A percentile compares a stretch with the other conserved stretches of the same genome.
Evolutionary conservation across 2,329 filamentous ascomycete genomes (phyloP).

Genomic region (Apiospora saccharicola): DNA sequence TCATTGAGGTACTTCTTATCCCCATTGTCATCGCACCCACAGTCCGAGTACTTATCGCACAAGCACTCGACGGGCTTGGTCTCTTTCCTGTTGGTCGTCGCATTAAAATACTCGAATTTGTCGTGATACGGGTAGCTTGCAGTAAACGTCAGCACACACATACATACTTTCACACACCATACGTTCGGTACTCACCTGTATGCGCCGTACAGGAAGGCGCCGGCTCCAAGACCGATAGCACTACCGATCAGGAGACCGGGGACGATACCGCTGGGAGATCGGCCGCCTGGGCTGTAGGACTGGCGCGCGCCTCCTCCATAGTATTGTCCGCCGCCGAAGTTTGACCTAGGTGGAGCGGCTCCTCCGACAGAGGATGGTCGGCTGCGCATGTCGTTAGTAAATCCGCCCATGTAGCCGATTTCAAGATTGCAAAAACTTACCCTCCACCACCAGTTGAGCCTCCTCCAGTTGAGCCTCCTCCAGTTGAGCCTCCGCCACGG

Average conservation of each 20-base stretch:
- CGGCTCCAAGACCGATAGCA: conserved; percentile 63
- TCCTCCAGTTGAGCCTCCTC: conserved; percentile 21
- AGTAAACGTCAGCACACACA: too few species aligned
- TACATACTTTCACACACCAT: too few species aligned
- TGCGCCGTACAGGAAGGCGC: conserved; percentile 60
- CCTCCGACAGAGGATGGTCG: conserved; percentile 6
- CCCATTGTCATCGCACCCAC: conserved; percentile 71
- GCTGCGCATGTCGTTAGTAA: neutral
- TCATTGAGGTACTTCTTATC: conserved; percentile 65
- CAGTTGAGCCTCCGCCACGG: conserved; percentile 28
- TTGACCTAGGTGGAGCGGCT: conserved; percentile 19
- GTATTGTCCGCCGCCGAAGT: conserved; percentile 63
- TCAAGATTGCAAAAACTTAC: neutral
- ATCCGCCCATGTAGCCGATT: neutral
- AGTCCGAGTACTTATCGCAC: conserved; percentile 61
- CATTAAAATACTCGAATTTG: conserved; percentile 58
- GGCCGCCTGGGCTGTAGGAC: conserved; percentile 67
- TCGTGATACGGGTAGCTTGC: conserved; percentile 62
- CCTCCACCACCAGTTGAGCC: neutral
- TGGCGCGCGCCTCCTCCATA: conserved; percentile 70
- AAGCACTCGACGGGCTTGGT: conserved; percentile 67
- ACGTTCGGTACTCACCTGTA: too few species aligned
- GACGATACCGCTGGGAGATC: conserved; percentile 57
- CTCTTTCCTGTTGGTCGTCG: conserved; percentile 60
- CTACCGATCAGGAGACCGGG: conserved; percentile 54